Evolutionary conservation across 2,329 filamentous ascomycete species (phyloP).

Genomic region (Phaeoacremonium minimum): DNA sequence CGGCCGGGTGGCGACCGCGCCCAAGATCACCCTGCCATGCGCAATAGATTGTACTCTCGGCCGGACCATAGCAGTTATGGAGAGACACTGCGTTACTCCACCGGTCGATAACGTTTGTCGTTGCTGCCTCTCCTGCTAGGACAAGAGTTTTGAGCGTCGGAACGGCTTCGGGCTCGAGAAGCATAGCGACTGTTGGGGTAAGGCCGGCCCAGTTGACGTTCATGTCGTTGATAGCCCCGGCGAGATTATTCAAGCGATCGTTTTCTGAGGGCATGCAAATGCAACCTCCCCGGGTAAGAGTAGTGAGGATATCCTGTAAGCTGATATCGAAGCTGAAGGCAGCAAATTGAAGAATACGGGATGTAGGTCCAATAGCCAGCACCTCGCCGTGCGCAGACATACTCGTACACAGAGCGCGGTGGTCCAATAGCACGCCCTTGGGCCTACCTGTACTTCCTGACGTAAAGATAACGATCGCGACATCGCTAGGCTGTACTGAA

Average conservation of each 20-base stretch:
- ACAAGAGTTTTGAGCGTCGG: conserved; percentile 6
- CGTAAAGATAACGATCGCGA: conserved; percentile 37
- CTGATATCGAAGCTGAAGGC: conserved; percentile 24
- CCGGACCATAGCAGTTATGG: conserved; percentile 46
- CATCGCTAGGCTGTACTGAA: background rate
- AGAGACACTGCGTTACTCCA: conserved; percentile 38
- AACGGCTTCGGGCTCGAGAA: conserved; percentile 3
- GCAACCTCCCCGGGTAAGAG: conserved; percentile 19
- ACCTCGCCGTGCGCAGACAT: too few species aligned
- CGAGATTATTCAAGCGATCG: conserved; percentile 29
- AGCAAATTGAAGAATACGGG: conserved; percentile 26
- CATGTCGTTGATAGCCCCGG: conserved; percentile 11
- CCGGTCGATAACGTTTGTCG: conserved; percentile 45
- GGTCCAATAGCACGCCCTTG: conserved; percentile 35
- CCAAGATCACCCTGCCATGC: background rate
- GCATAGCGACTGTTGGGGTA: conserved; percentile 5
- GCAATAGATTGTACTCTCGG: conserved; percentile 32
- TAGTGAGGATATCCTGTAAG: conserved; percentile 14
- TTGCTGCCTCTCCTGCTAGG: conserved; percentile 43
- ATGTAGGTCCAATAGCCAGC: conserved; percentile 13
- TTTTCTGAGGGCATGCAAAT: conserved; percentile 31
- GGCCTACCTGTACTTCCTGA: conserved; percentile 42
- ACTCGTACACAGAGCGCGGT: conserved; percentile 1
- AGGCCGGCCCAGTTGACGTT: conserved; percentile 10
- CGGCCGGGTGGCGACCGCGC: background rate